Conservation (phyloP, 2,329 filamentous ascomycete species). For the Sordariomycetes sp. region DNA sequence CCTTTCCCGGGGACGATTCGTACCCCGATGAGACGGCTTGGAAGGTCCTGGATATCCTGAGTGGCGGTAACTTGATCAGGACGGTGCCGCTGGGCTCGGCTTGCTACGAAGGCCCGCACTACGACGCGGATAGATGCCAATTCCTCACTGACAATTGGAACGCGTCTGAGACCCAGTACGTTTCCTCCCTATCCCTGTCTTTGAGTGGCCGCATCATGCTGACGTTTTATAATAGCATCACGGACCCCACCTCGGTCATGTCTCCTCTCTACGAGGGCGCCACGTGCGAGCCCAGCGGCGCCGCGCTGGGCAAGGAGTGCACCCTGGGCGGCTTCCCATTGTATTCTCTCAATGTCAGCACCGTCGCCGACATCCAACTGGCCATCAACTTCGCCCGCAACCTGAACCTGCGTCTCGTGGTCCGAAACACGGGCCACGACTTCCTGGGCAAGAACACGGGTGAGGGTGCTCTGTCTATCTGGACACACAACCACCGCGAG, state of each 20-base stretch:
- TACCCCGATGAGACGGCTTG: constrained; percentile 37
- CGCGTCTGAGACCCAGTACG: constrained; percentile 3
- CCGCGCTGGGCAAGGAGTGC: constrained; percentile 22
- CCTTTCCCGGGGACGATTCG: constrained; percentile 33
- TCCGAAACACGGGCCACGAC: constrained; percentile 19
- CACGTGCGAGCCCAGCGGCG: constrained; percentile 21
- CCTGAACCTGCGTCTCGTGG: constrained; percentile 20
- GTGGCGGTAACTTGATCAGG: constrained; percentile 35
- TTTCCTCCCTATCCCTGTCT: not conserved
- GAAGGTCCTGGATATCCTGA: constrained; percentile 33
- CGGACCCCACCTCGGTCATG: constrained; percentile 25
- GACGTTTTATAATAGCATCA: not conserved
- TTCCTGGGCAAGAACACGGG: constrained; percentile 22
- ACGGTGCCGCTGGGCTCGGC: constrained; percentile 31
- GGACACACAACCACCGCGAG: constrained; percentile 23
- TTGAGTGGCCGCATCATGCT: constrained; percentile 11
- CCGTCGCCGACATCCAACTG: constrained; percentile 15
- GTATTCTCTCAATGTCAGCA: constrained; percentile 21
- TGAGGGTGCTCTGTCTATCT: constrained; percentile 19
- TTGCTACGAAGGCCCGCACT: constrained; percentile 31
- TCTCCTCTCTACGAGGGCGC: constrained; percentile 21
- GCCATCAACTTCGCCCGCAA: constrained; percentile 22
- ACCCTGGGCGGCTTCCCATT: constrained; percentile 26
- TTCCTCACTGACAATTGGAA: constrained; percentile 10
- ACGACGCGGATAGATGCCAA: constrained; percentile 15